Evolutionary conservation across 345 rosid genomes (phyloP), one percentile per base, ranked within the genome.

Genomic region (Brassica carinata): DNA sequence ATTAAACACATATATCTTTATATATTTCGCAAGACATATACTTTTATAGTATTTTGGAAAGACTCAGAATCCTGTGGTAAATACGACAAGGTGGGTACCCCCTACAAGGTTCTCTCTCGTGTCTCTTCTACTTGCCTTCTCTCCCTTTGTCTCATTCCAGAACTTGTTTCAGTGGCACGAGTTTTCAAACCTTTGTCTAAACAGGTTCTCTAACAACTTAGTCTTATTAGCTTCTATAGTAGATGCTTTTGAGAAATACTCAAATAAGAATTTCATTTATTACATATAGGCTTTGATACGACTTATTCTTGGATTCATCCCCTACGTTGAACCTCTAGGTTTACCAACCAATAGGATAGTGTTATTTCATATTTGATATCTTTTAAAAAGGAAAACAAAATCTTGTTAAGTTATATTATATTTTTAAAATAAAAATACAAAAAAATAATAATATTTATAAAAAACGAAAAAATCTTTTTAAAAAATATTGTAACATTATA

Each of bases 81-180:
- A 71, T 81, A 71, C 84, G 84, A 81, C 73, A 81, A 81, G 67
- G 71, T 69, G 66, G 80, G 80, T 33, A 75, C 77, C 77, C 77
- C 65, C 73, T 71, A 81, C 80, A 76, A 76, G 84, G 84, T 81
- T 76, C 77, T 81, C 77, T 76, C 80, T 81, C 77, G 77, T 76
- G 77, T 81, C 84, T 71, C 80, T 70, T 81, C 83, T 64, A 36
- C 65, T 81, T 81, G 83, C 80, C 71, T 75, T 81, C 77, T 81
- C 77, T 76, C 76, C 80, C 67, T 76, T 76, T 81, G 84, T 81
- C 84, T 81, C 53, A 75, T 81, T 53, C 80, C 62, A 27, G 6
- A 64, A 81, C 76, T 57, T 51, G 64, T 75, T 55, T 71, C 38
- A 13, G 23, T 76, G 77, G 64, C 84, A 76, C 69, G 73, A 76